Base-by-base conservation (phyloP, 2,329 filamentous ascomycete species). In the Thelonectria discophora region DNA sequence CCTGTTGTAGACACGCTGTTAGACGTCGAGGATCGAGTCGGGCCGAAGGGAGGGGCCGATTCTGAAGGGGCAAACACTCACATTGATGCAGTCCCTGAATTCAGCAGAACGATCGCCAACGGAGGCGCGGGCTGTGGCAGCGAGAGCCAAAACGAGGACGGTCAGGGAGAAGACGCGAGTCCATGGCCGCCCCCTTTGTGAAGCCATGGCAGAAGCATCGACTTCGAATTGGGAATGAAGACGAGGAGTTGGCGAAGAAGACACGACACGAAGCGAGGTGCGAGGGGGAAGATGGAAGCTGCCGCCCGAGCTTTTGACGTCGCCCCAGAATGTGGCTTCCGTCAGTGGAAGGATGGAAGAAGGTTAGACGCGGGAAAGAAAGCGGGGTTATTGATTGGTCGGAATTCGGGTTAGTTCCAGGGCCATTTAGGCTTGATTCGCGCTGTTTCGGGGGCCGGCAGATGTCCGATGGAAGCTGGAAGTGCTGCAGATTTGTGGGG, bases 71-170 rank as follows among this genome's bases (percentile, higher is more conserved):
- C 27, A 30, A 30, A 8, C 7, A 48, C 69, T 64, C 64, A 97
- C 94, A 82, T 92, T 80, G 55, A 98, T 87, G 76, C 95, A 99
- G 76, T 93, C 84, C 74, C 84, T 86, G 76, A 99, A 99, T 72
- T 97, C 93, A 17, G 92, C 92, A 62, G 97, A 82, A 57, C 88
- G 85, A 77, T 99, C 95, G 67, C 95, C 95, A 50, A 88, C 72
- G 5, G 94, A 97, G 27, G 93, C 95, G 55, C 82, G 78, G 15
- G 81, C 82, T n/a, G 77, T 76, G 53, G 69, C 71, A 32, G 78
- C 75, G 63, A 86, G 76, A 55, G 81, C 65, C 45, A 81, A 62
- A 50, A 79, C 60, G 54, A 76, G 64, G 57, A 82, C 64, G 62
- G 75, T 69, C 53, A 79, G 62, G 66, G 70, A 65, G 63, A 77